Evolutionary conservation across 352 stramenopile species (phyloP), one percentile per base, ranked within the genome.

Genomic region (Phytophthora palmivora): DNA sequence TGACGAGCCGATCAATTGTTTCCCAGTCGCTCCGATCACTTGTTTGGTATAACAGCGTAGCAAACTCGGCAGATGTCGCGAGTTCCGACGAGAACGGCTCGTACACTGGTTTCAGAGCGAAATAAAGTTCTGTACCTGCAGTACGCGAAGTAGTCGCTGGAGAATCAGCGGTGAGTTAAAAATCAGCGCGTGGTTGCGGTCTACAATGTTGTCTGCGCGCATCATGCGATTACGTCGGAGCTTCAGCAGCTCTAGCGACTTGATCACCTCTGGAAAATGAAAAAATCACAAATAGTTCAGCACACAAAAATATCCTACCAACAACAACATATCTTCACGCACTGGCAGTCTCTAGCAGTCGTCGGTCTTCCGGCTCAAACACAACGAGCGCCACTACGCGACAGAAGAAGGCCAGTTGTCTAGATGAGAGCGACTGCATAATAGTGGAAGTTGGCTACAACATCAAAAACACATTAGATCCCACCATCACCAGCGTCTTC

Each of bases 321-420:
- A 49, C n/a, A 56, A 21, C 37, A 62, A 12, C 8, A 28, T 15
- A 32, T 14, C 6, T 46, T 11, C 6, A 81, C 75, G 28, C 59
- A 94, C 86, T 92, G 15, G 92, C 91, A 51, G 80, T 96, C 55
- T 98, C 94, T 19, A 98, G 73, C 1, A 98, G 72, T 30, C 96
- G 84, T 15, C 96, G 86, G 61, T 98, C 96, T 67, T 98, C 96
- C 1, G 94, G 94, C 61, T 98, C 94, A 75, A 98, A 98, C 18
- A 98, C 81, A 6, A 98, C 80, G 6, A 99, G 78, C 3, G 93
- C 95, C 19, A 99, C 78, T 26, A 98, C 93, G n/a, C 96, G 89
- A 47, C 94, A 98, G 70, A 98, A 98, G 71, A 98, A 97, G 11
- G 95, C 94, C 37, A 98, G 73, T 53, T 98, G 93, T 11, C 94